These are phyloP conservation scores for Lindgomyces ingoldianus DNA, from an alignment of 495 filamentous ascomycete genomes.

Conservation along the genomic window DNA sequence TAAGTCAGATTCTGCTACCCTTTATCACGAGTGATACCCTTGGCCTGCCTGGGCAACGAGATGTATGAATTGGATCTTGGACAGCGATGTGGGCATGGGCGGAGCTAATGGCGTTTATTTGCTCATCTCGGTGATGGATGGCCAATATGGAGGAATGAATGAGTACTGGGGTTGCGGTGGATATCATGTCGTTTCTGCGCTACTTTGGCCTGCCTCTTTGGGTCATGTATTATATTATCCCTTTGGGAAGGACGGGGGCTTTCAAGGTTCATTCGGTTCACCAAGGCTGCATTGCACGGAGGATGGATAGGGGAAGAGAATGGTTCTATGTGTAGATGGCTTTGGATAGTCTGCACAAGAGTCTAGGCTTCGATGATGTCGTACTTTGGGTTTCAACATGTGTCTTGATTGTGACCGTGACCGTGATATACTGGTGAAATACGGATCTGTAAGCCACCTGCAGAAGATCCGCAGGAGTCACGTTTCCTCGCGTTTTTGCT, in stretches of 20 bases:
- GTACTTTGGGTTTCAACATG: neutral
- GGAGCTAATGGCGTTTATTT: conserved; percentile 28
- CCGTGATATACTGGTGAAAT: too few species aligned
- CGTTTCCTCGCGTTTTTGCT: neutral
- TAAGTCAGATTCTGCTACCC: conserved; percentile 19
- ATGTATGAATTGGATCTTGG: conserved; percentile 31
- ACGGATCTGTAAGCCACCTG: neutral
- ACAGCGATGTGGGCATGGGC: conserved; percentile 17
- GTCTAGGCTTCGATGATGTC: neutral
- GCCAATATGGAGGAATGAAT: neutral
- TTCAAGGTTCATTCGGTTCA: neutral
- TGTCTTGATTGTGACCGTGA: too few species aligned
- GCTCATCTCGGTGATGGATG: neutral
- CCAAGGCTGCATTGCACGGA: neutral
- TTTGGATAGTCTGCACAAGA: conserved; percentile 2
- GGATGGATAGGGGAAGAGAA: neutral
- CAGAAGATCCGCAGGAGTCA: neutral
- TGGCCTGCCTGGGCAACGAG: conserved; percentile 23
- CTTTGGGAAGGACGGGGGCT: neutral
- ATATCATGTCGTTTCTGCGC: neutral
- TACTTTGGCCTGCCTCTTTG: neutral
- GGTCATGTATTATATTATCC: conserved; percentile 19
- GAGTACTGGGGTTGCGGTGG: neutral
- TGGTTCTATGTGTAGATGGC: conserved; percentile 1
- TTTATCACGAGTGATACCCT: conserved; percentile 34